phyloP scores from a whole-genome alignment of 2,329 filamentous ascomycete species.

The Trichoderma pleuroti region DNA sequence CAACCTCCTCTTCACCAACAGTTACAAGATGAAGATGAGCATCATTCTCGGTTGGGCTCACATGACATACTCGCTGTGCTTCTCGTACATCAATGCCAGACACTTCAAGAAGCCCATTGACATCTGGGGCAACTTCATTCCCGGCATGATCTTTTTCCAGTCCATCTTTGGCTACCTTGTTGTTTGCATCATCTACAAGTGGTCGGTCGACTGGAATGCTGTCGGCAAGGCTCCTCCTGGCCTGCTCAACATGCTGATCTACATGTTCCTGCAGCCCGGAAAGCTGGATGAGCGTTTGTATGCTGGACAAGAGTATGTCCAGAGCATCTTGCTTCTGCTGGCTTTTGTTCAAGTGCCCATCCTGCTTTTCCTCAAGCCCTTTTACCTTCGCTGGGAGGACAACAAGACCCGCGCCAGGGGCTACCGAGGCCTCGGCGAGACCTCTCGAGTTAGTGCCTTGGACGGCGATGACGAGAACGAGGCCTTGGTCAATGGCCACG shows the following conservation, averaged over 20 bases:
- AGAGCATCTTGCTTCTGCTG: slow-evolving; percentile 74
- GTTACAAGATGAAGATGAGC: slow-evolving; percentile 99
- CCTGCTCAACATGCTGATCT: slow-evolving; percentile 97
- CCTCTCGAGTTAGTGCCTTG: slow-evolving; percentile 78
- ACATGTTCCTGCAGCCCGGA: slow-evolving; percentile 95
- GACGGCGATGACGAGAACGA: slow-evolving; percentile 80
- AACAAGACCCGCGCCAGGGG: slow-evolving; percentile 83
- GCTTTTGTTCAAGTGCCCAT: slow-evolving; percentile 86
- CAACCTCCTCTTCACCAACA: slow-evolving; percentile 92
- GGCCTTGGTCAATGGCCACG: slow-evolving; percentile 51
- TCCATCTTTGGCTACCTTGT: slow-evolving; percentile 96
- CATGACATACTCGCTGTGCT: slow-evolving; percentile 97
- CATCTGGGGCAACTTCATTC: slow-evolving; percentile 95
- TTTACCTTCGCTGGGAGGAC: slow-evolving; percentile 91
- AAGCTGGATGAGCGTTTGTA: slow-evolving; percentile 72
- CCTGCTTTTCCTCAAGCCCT: slow-evolving; percentile 89
- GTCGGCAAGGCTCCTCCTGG: slow-evolving; percentile 70
- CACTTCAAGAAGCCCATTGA: slow-evolving; percentile 95
- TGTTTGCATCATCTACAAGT: slow-evolving; percentile 94
- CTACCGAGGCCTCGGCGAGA: slow-evolving; percentile 91
- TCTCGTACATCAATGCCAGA: slow-evolving; percentile 86
- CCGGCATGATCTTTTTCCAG: slow-evolving; percentile 99
- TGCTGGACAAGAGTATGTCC: slow-evolving; percentile 69
- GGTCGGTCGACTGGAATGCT: slow-evolving; percentile 79
- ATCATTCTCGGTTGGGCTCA: slow-evolving; percentile 96